Evolutionary conservation across 495 filamentous ascomycete species (phyloP), one percentile per base, ranked within the genome.

Genomic region (Hyaloscypha variabilis): DNA sequence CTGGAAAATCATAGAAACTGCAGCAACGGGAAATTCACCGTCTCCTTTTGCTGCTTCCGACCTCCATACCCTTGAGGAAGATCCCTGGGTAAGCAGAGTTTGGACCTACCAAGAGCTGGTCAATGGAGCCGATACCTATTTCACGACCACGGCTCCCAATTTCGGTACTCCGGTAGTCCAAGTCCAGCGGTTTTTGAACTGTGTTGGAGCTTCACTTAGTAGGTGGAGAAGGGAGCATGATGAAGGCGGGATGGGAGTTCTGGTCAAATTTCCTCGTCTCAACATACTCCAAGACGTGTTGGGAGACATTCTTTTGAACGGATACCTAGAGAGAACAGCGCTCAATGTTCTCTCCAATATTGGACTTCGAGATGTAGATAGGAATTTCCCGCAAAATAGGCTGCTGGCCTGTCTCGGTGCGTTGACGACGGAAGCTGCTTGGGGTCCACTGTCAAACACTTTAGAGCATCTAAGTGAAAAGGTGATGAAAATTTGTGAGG

Each of bases 81-180:
- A 65, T 23, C 29, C 4, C 17, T 65, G 63, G 63, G 60, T 65
- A 17, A 60, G 13, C 23, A 26, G 63, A 6, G 54, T 60, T 21
- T 65, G 63, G 63, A 65, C 63, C 4, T 65, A 65, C 28, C 63
- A 58, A 50, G 63, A 65, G 29, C 30, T 65, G 8, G 56, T 65
- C 25, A 65, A 65, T 24, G 26, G 55, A 17, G 25, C 17, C 14
- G n/a, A 23, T 11, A 34, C 55, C 13, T 30, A 55, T 10, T 65
- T 65, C 55, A 52, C 63, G 4, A 49, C 62, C n/a, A 26, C n/a
- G 11, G 8, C 6, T 21, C 24, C 62, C 14, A 30, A 23, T 14
- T 10, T 46, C 6, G 39, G 39, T 3, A 29, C 21, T 19, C 30
- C 21, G 17, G 24, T 53, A 14, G 56, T 65, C 5, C 55, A 21